Percentiles rank a stretch among this genome's conserved stretches.
Evolutionary conservation across 176 grass and related monocot genomes (phyloP).

Genomic region (Chloris gayana): DNA sequence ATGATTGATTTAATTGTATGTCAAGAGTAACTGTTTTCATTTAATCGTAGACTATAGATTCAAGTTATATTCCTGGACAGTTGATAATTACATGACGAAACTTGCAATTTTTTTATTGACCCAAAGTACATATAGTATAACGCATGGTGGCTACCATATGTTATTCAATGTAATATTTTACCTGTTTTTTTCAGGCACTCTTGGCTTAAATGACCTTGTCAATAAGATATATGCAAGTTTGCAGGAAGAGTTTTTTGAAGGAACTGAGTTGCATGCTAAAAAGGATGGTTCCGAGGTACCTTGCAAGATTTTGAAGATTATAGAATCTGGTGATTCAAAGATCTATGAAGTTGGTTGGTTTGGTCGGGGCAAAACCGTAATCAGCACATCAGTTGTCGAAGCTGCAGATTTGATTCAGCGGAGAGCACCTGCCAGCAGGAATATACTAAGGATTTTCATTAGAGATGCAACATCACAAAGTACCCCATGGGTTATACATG

Average conservation of each 20-base stretch:
- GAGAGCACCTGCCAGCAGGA: slow-evolving; percentile 65
- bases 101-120: not conserved
- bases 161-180: slow-evolving; percentile 15
- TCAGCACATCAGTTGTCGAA: slow-evolving; percentile 58
- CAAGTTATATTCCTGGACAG: slow-evolving; percentile 18
- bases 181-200: slow-evolving; percentile 65
- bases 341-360: slow-evolving; percentile 80
- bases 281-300: slow-evolving; percentile 56
- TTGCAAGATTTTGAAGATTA: slow-evolving; percentile 75
- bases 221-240: slow-evolving; percentile 64
- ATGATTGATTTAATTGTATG: slow-evolving; percentile 3
- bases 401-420: slow-evolving; percentile 62
- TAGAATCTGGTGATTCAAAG: slow-evolving; percentile 51
- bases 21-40: not conserved
- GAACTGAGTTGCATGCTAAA: slow-evolving; percentile 66
- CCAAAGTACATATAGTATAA: not conserved
- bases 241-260: slow-evolving; percentile 77
- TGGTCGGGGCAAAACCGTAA: slow-evolving; percentile 51
- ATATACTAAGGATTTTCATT: slow-evolving; percentile 70
- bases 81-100: slow-evolving; percentile 3
- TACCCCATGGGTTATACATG: slow-evolving; percentile 76
- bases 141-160: not conserved
- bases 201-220: slow-evolving; percentile 62
- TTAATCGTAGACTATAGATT: not conserved
- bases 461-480: slow-evolving; percentile 66